Evolutionary conservation across 2,329 filamentous ascomycete species (phyloP).

Genomic region (Elsinoe australis): DNA sequence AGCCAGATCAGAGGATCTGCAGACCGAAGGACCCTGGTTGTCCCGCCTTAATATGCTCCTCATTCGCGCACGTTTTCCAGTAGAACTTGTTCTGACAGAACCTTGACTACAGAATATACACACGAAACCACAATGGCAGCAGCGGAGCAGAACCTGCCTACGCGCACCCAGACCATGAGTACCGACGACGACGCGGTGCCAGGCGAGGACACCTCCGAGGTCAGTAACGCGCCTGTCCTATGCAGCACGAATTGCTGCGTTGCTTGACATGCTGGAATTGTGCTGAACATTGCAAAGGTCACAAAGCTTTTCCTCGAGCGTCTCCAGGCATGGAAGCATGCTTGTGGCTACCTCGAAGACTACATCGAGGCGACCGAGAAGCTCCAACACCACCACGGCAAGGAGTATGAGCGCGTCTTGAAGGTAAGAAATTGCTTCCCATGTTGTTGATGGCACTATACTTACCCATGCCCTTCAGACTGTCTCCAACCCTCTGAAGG

Average conservation of each 20-base stretch:
- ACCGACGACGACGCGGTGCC: constrained; percentile 41
- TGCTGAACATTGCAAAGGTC: constrained; percentile 23
- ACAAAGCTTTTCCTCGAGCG: constrained; percentile 70
- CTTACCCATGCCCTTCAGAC: constrained; percentile 47
- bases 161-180: constrained; percentile 26
- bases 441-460: neutral
- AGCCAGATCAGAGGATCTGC: constrained; percentile 14
- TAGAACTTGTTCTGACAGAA: neutral
- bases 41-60: neutral
- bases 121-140: constrained; percentile 16
- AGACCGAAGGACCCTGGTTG: constrained; percentile 1
- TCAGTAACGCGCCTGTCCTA: too few species aligned
- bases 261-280: neutral
- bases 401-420: constrained; percentile 90
- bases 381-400: constrained; percentile 72
- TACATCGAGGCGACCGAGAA: constrained; percentile 82
- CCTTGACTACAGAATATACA: neutral
- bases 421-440: constrained; percentile 50
- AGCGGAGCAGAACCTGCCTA: constrained; percentile 25
- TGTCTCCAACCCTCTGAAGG: constrained; percentile 74
- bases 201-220: constrained; percentile 44
- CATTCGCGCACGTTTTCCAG: neutral
- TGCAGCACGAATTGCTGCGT: too few species aligned
- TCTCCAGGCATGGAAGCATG: constrained; percentile 92
- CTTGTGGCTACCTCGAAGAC: constrained; percentile 81